phyloP scores from a whole-genome alignment of 2,329 filamentous ascomycete species.

The Elsinoe necatrix region DNA sequence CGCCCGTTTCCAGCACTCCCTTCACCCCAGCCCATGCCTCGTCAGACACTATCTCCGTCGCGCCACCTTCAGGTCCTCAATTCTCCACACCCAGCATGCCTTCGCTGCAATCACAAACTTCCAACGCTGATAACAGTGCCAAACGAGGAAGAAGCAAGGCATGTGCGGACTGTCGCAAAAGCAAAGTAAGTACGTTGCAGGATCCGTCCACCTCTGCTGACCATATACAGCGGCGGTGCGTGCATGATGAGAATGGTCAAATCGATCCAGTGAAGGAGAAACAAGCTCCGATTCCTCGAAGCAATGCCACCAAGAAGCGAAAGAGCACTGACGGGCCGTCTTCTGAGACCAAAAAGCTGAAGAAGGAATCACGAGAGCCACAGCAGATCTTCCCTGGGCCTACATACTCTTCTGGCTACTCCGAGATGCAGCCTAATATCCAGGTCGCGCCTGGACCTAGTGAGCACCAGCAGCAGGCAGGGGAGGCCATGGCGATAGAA shows the following conservation, averaged over 20 bases:
- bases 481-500: slow-evolving; percentile 12
- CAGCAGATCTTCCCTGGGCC: slow-evolving; percentile 15
- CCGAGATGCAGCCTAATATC: background rate
- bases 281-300: slow-evolving; percentile 52
- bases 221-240: slow-evolving; percentile 50
- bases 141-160: slow-evolving; percentile 48
- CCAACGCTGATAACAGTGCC: slow-evolving; percentile 17
- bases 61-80: background rate
- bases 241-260: slow-evolving; percentile 56
- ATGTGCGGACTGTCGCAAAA: slow-evolving; percentile 58
- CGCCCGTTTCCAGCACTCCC: background rate
- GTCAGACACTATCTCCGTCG: slow-evolving; percentile 7
- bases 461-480: background rate
- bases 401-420: background rate
- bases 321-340: slow-evolving; percentile 35
- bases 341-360: slow-evolving; percentile 22
- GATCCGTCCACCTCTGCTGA: slow-evolving; percentile 19
- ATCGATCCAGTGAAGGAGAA: slow-evolving; percentile 57
- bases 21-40: background rate
- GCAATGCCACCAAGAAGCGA: slow-evolving; percentile 48
- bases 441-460: background rate
- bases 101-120: slow-evolving; percentile 8
- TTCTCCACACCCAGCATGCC: slow-evolving; percentile 15
- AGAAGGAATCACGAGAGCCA: slow-evolving; percentile 21
- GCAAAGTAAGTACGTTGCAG: slow-evolving; percentile 46